Base-by-base conservation (phyloP, 805 yeast species). In the Wickerhamomyces alni region DNA sequence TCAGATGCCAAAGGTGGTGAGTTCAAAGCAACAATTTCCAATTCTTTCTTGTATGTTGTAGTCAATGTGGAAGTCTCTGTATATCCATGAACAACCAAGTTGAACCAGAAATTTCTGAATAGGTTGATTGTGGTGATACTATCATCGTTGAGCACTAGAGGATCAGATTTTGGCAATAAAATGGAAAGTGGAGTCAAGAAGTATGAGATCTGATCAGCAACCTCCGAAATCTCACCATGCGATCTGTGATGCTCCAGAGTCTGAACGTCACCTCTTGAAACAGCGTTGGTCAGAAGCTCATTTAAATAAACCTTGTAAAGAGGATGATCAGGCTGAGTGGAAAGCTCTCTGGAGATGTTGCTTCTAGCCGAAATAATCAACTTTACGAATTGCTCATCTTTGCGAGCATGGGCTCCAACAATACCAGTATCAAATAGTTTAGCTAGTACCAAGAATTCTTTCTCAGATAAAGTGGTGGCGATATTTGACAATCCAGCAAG, bases 71-170 rank as follows among this genome's bases (percentile, higher is more conserved):
- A 79, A 28, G 69, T 69, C 40, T 68, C 67, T n/a, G 78, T 73
- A 57, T 80, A 87, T 0, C 99, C 99, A 60, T 93, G 96, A 21
- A 89, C 84, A 4, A 82, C 91, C 71, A 93, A 69, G 54, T 91
- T 93, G 59, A 87, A 87, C 99, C 99, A 93, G 33, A 87, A 78
- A 59, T 93, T 84, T 54, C 94, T 74, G 67, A 91, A 87, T 43
- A 80, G 65, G 34, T 73, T 70, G 35, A 77, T 65, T 2, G 65
- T 65, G 30, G 75, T 74, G 46, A 81, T 76, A 8, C 57, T 50
- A 15, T 63, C 62, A n/a, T 58, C 47, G n/a, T 59, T 62, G 13
- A 56, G 36, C 11, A 53, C 58, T 17, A 66, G 51, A 0, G 83
- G 77, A 5, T 55, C 48, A 22, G 70, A 69, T 28, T 66, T 63